These are phyloP conservation scores for Lolium perenne DNA, from an alignment of 176 grass and related monocot species.

Conservation along the genomic window DNA sequence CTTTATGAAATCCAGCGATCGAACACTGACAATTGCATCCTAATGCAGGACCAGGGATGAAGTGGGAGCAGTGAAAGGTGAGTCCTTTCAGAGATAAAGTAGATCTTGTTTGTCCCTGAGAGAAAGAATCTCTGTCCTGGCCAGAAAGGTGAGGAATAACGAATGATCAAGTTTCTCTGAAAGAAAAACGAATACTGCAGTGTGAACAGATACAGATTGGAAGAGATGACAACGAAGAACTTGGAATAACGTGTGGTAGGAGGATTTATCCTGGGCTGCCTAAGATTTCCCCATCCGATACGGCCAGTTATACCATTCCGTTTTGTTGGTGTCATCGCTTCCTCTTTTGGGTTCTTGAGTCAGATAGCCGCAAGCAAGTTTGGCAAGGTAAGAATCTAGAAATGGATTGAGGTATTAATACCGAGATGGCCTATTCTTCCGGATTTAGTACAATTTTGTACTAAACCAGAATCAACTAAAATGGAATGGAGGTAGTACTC, in stretches of 20 bases:
- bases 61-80: neutral
- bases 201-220: neutral
- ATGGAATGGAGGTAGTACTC: too few species aligned
- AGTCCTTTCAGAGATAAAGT: constrained; percentile 30
- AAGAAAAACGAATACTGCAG: neutral
- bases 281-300: neutral
- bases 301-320: constrained; percentile 23
- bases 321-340: constrained; percentile 7
- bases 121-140: constrained; percentile 10
- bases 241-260: constrained; percentile 39
- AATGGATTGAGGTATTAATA: neutral
- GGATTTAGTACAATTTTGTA: too few species aligned
- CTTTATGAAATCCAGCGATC: neutral
- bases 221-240: neutral
- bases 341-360: neutral
- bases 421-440: neutral
- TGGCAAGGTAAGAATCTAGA: constrained; percentile 21
- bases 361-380: neutral
- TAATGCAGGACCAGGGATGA: neutral
- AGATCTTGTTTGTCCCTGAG: neutral
- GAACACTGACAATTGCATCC: neutral
- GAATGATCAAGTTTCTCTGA: too few species aligned
- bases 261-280: neutral
- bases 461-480: too few species aligned
- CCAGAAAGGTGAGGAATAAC: constrained; percentile 33